These are phyloP conservation scores for Brassica juncea DNA, from an alignment of 345 rosid species.

Conservation along the genomic window DNA sequence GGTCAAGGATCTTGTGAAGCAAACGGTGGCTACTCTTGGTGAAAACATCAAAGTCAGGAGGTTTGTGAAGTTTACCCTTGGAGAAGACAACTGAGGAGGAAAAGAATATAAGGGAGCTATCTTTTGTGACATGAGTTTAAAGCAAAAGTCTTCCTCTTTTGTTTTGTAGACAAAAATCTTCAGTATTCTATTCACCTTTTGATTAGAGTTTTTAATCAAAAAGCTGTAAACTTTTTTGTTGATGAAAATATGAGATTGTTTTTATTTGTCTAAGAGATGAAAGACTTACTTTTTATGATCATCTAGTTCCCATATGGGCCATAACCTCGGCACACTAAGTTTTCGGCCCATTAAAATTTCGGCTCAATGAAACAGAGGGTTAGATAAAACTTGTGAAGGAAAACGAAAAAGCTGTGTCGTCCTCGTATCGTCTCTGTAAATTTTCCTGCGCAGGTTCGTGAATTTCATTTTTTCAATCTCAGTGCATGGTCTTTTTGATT, in stretches of 20 bases:
- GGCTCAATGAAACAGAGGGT: too few species aligned
- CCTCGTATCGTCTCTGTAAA: constrained; percentile 17
- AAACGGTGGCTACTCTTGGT: constrained; percentile 81
- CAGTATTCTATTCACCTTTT: background rate
- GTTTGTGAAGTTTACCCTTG: constrained; percentile 70
- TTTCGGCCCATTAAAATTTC: background rate
- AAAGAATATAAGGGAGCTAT: background rate
- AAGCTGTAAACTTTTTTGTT: background rate
- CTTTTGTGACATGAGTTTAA: background rate
- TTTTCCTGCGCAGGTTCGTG: constrained; percentile 29
- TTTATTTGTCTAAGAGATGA: too few species aligned
- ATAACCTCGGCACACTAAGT: background rate
- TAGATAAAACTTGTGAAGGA: constrained; percentile 11
- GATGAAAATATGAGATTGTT: background rate
- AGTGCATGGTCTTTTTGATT: constrained; percentile 2
- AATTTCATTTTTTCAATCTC: constrained; percentile 16
- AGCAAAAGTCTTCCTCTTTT: background rate
- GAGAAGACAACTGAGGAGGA: constrained; percentile 46
- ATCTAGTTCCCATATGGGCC: background rate
- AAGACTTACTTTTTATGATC: too few species aligned
- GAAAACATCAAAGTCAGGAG: constrained; percentile 89
- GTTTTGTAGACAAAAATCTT: background rate
- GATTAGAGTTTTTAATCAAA: background rate
- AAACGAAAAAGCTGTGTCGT: background rate
- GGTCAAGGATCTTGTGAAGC: constrained; percentile 86